Conservation (phyloP, 371 early-diverging fungal genomes). For the Rhizopus arrhizus region DNA sequence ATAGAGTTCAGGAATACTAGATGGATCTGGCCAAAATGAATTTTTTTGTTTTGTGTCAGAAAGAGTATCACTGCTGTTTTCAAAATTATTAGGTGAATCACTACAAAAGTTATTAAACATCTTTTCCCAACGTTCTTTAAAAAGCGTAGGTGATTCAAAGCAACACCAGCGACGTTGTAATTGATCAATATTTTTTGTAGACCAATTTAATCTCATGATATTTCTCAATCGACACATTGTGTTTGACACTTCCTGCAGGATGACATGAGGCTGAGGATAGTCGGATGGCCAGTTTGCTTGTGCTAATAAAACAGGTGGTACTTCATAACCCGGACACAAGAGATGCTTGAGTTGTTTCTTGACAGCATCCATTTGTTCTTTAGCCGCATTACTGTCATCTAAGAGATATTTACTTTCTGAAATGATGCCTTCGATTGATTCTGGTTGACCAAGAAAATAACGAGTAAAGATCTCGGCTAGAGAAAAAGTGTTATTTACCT, state of each 20-base stretch:
- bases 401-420: constrained; percentile 85
- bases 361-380: constrained; percentile 88
- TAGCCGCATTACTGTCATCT: constrained; percentile 93
- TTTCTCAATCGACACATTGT: constrained; percentile 68
- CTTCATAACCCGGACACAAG: constrained; percentile 57
- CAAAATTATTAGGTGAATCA: constrained; percentile 29
- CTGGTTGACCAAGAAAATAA: constrained; percentile 68
- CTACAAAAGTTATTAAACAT: constrained; percentile 83
- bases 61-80: constrained; percentile 11
- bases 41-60: constrained; percentile 14
- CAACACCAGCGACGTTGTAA: constrained; percentile 81
- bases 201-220: constrained; percentile 81
- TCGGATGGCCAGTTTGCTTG: constrained; percentile 56
- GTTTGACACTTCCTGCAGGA: constrained; percentile 72
- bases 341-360: constrained; percentile 70
- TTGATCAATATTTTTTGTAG: constrained; percentile 53
- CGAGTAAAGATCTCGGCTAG: constrained; percentile 77
- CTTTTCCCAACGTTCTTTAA: constrained; percentile 95
- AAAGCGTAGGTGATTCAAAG: constrained; percentile 71
- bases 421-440: constrained; percentile 62
- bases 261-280: constrained; percentile 65
- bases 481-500: neutral
- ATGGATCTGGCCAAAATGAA: constrained; percentile 63
- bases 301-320: constrained; percentile 41
- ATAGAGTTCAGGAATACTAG: constrained; percentile 91